Percentiles rank a stretch among this genome's conserved stretches.
phyloP scores from a whole-genome alignment of 352 stramenopile genomes.

The Phytophthora crassamura region DNA sequence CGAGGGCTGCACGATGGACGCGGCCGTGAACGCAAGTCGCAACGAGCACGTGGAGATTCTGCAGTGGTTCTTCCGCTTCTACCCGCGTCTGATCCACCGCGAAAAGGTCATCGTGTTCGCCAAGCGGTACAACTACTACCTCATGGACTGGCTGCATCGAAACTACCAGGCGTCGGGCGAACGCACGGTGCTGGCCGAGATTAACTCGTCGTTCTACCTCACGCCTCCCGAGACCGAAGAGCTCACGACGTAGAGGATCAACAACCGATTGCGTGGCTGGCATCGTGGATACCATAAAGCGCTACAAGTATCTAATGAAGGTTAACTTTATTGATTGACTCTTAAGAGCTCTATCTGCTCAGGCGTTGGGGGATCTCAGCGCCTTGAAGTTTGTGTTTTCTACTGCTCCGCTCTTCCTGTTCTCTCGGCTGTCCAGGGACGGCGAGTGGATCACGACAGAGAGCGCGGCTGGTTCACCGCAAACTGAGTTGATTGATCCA shows the following conservation, averaged over 20 bases:
- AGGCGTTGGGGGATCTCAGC: constrained; percentile 23
- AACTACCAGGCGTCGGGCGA: constrained; percentile 45
- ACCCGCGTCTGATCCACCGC: constrained; percentile 43
- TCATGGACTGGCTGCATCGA: constrained; percentile 50
- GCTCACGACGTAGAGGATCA: constrained; percentile 19
- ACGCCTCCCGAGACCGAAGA: constrained; percentile 35
- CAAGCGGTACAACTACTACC: constrained; percentile 51
- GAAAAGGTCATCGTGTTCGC: constrained; percentile 50
- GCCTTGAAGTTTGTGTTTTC: constrained; percentile 13
- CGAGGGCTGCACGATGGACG: constrained; percentile 42
- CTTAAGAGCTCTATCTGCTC: constrained; percentile 1
- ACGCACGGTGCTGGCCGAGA: constrained; percentile 42
- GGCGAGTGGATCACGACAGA: constrained; percentile 29
- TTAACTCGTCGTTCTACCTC: constrained; percentile 47
- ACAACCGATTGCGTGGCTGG: not conserved
- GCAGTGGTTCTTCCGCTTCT: constrained; percentile 47
- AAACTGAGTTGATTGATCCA: constrained; percentile 10
- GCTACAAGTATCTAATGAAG: not conserved
- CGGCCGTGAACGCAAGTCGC: constrained; percentile 37
- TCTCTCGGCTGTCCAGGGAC: constrained; percentile 11
- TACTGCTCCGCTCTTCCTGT: constrained; percentile 12
- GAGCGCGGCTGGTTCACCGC: constrained; percentile 18
- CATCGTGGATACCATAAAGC: not conserved
- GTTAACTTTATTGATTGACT: not conserved
- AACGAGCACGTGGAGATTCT: constrained; percentile 48